Evolutionary conservation across 306 rosid genomes (phyloP).

Genomic region (Glycine latifolia): DNA sequence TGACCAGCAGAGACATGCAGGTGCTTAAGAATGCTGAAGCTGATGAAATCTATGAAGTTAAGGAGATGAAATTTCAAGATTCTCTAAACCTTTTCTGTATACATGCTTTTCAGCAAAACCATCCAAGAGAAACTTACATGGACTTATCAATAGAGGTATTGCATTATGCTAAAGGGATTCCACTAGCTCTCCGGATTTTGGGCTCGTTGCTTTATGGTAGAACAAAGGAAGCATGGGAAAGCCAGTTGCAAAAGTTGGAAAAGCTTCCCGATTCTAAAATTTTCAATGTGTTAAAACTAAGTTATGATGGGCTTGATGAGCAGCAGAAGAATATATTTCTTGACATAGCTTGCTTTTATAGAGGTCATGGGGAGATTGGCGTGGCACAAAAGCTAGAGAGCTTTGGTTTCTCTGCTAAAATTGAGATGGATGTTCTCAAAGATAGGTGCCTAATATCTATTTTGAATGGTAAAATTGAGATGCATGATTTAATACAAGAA

Average conservation of each 20-base stretch:
- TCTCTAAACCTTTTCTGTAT: constrained; percentile 45
- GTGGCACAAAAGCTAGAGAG: neutral
- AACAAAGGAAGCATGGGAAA: constrained; percentile 37
- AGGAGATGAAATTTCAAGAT: constrained; percentile 34
- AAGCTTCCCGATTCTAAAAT: neutral
- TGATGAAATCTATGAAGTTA: constrained; percentile 20
- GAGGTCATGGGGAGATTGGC: neutral
- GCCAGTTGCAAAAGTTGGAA: too few species aligned
- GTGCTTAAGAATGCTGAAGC: constrained; percentile 31
- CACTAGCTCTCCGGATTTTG: constrained; percentile 48
- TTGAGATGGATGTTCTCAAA: constrained; percentile 35
- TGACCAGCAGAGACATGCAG: constrained; percentile 40
- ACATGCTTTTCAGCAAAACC: constrained; percentile 41
- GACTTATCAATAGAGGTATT: constrained; percentile 9
- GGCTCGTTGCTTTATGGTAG: constrained; percentile 39
- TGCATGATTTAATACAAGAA: constrained; percentile 52
- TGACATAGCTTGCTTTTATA: constrained; percentile 46
- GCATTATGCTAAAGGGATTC: constrained; percentile 46
- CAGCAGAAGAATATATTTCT: constrained; percentile 23
- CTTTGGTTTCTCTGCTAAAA: constrained; percentile 22
- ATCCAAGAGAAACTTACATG: neutral
- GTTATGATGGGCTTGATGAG: constrained; percentile 45
- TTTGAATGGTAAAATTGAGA: neutral
- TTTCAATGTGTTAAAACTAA: constrained; percentile 8
- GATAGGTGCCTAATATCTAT: constrained; percentile 34